Evolutionary conservation across 495 filamentous ascomycete species (phyloP).

Genomic region (Geopyxis carbonaria): DNA sequence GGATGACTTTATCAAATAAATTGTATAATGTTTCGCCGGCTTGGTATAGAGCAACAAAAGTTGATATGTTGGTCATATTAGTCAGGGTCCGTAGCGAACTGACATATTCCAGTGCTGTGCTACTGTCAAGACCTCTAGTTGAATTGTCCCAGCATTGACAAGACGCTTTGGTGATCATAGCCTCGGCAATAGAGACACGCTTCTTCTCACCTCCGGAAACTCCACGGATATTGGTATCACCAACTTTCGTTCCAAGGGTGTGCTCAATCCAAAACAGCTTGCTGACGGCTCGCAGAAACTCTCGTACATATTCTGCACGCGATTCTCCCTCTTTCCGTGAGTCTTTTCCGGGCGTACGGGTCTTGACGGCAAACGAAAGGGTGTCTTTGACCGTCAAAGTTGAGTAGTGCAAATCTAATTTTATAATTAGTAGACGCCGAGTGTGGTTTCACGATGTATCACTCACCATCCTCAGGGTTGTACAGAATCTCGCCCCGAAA

Average conservation of each 20-base stretch:
- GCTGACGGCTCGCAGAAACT: conserved; percentile 51
- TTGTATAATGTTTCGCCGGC: conserved; percentile 52
- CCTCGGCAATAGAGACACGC: conserved; percentile 51
- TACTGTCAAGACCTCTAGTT: conserved; percentile 50
- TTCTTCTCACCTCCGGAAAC: conserved; percentile 61
- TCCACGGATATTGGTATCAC: conserved; percentile 47
- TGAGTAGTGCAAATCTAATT: conserved; percentile 52
- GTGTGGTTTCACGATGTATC: background rate
- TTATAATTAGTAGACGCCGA: background rate
- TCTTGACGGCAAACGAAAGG: conserved; percentile 51
- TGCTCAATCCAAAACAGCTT: conserved; percentile 68
- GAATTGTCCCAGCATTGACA: conserved; percentile 55
- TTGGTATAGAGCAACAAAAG: conserved; percentile 52
- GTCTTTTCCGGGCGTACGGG: conserved; percentile 46
- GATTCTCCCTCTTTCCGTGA: conserved; percentile 45
- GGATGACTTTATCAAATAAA: conserved; percentile 52
- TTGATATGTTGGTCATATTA: conserved; percentile 43
- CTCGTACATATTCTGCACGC: conserved; percentile 43
- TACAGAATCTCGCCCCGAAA: conserved; percentile 40
- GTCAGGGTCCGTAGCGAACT: conserved; percentile 44
- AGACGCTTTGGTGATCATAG: conserved; percentile 47
- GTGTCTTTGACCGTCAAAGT: conserved; percentile 55
- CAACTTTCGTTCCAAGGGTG: conserved; percentile 48
- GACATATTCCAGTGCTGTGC: conserved; percentile 46
- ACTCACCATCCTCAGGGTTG: conserved; percentile 26